Base-by-base conservation (phyloP, 805 yeast species). In the Metschnikowia borealis region DNA sequence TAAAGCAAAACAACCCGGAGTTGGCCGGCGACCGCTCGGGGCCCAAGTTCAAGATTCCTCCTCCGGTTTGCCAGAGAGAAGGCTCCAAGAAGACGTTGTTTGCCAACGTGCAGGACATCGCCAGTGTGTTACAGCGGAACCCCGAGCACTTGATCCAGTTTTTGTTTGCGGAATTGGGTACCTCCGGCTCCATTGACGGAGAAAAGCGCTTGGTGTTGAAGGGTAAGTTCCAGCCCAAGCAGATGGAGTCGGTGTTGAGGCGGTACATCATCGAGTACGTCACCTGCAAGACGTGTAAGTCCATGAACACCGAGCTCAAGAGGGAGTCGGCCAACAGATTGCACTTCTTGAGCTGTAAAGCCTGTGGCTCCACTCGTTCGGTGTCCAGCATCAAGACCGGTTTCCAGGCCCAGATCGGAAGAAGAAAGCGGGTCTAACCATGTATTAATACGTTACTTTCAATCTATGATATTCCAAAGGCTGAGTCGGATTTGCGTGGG, bases 101-200 rank as follows among this genome's bases (percentile, higher is more conserved):
- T 68, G 90, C 97, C 58, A 94, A 94, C 71, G 91, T 94, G 59
- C 96, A 91, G 75, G 96, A 88, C 64, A 94, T 94, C 61, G 82
- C 96, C 55, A 88, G 88, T 60, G 94, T 90, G 50, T 80, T 94
- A 77, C 97, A 94, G 73, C 85, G 99, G 77, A 87, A 90, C 48
- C 94, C 96, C 60, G 99, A 94, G 66, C 99, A 94, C 74, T 84
- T 94, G 58, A 94, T 94, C 70, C 97, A 90, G 76, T 94, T 87
- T 73, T 74, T 94, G 72, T 94, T 94, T 74, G 97, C 98, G 1
- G 99, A 94, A 77, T 80, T 94, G 81, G 99, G 99, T 84, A 94
- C 99, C 18, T 89, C 98, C 2, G 99, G 99, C 67, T 91, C 97
- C 50, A 92, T 94, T 54, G 99, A 94, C 74, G 99, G 98, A 70